Conservation (phyloP, 2,329 filamentous ascomycete genomes). For the Diplodia sapinea region DNA sequence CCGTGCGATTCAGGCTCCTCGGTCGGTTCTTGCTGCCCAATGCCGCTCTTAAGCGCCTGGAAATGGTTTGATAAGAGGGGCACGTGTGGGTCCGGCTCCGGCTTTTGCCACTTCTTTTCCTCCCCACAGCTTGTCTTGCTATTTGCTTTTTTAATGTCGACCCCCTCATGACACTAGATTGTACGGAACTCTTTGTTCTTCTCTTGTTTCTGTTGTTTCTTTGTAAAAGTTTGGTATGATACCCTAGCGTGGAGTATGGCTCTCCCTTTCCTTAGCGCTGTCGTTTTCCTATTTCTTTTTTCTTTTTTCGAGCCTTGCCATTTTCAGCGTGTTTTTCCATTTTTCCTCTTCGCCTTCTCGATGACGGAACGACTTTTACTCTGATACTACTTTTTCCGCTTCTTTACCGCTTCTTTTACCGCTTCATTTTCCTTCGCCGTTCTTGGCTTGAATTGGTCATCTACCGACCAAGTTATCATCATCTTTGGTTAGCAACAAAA, state of each 20-base stretch:
- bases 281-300: neutral
- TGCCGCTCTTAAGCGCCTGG: neutral
- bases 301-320: neutral
- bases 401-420: neutral
- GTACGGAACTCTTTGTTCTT: neutral
- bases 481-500: slow-evolving; percentile 10
- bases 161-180: slow-evolving; percentile 16
- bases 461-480: neutral
- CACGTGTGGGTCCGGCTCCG: neutral
- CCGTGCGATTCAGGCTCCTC: slow-evolving; percentile 9
- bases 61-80: slow-evolving; percentile 11
- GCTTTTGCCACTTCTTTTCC: neutral
- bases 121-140: neutral
- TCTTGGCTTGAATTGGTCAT: neutral
- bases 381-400: neutral
- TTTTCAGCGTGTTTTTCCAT: neutral
- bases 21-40: neutral
- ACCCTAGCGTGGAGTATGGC: slow-evolving; percentile 13
- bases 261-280: neutral
- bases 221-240: slow-evolving; percentile 20
- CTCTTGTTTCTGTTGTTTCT: neutral
- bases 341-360: neutral
- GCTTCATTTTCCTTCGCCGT: neutral
- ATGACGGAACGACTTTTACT: slow-evolving; percentile 17
- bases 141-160: neutral